Percentiles rank a stretch among this genome's conserved stretches.
Evolutionary conservation across 2,329 filamentous ascomycete genomes (phyloP).

Genomic region (Hypomyces perniciosus): DNA sequence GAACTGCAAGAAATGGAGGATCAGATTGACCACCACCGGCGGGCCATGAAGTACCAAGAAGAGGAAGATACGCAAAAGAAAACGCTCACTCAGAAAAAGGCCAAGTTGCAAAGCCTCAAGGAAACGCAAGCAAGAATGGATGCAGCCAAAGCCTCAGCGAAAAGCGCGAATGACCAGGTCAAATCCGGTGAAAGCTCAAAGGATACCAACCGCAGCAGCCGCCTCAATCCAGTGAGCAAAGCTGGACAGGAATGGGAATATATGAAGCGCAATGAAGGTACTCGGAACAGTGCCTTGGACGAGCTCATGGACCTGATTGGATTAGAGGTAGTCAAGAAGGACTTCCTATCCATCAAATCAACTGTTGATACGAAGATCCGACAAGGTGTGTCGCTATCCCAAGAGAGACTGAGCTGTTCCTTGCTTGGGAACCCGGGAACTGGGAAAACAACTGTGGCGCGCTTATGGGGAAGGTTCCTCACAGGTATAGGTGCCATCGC

Average conservation of each 20-base stretch:
- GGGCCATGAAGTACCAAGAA: constrained; percentile 33
- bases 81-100: constrained; percentile 38
- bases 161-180: constrained; percentile 6
- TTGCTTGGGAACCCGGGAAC: constrained; percentile 72
- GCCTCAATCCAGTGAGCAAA: constrained; percentile 10
- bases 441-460: constrained; percentile 73
- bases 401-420: constrained; percentile 56
- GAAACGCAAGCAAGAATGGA: constrained; percentile 20
- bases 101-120: constrained; percentile 40
- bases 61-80: constrained; percentile 41
- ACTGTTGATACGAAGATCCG: constrained; percentile 54
- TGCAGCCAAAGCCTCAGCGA: constrained; percentile 9
- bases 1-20: constrained; percentile 46
- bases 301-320: constrained; percentile 65
- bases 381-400: constrained; percentile 48
- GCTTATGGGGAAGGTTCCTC: constrained; percentile 63
- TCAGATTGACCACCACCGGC: constrained; percentile 45
- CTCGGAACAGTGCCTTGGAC: constrained; percentile 51
- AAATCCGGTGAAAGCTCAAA: neutral
- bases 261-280: constrained; percentile 49
- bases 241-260: constrained; percentile 54
- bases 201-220: neutral
- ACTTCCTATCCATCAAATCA: constrained; percentile 57
- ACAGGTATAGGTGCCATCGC: constrained; percentile 56
- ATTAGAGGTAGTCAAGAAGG: constrained; percentile 60